phyloP scores from a whole-genome alignment of 768 basidiomycete species.

The Termitomyces sp. region DNA sequence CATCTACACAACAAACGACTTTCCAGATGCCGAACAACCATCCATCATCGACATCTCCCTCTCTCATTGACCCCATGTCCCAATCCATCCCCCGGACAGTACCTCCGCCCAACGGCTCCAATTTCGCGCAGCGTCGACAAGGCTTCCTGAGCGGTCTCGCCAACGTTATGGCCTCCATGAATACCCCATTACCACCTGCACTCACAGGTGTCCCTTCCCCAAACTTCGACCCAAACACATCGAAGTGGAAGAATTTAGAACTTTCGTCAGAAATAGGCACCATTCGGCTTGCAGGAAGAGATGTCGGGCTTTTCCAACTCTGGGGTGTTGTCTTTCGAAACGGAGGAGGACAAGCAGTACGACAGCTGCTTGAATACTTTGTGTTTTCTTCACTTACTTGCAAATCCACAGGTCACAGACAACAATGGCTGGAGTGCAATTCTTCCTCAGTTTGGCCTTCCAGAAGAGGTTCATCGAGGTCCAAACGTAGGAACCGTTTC shows the following conservation, averaged over 20 bases:
- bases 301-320: slow-evolving; percentile 71
- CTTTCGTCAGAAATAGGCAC: slow-evolving; percentile 55
- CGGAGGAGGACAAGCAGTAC: slow-evolving; percentile 61
- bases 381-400: slow-evolving; percentile 11
- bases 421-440: slow-evolving; percentile 54
- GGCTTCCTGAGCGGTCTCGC: slow-evolving; percentile 58
- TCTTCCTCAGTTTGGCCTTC: slow-evolving; percentile 52
- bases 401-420: slow-evolving; percentile 33
- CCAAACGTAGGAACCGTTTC: slow-evolving; percentile 41
- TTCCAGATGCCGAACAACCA: slow-evolving; percentile 42
- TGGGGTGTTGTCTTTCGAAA: slow-evolving; percentile 55
- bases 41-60: slow-evolving; percentile 30
- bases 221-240: slow-evolving; percentile 55
- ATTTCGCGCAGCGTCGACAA: slow-evolving; percentile 50
- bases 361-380: slow-evolving; percentile 16
- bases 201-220: slow-evolving; percentile 57
- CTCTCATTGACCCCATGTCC: slow-evolving; percentile 42
- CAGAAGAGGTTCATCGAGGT: slow-evolving; percentile 45
- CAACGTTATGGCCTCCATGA: slow-evolving; percentile 48
- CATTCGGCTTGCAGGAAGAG: slow-evolving; percentile 66
- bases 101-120: slow-evolving; percentile 19
- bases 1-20: slow-evolving; percentile 32
- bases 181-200: slow-evolving; percentile 67
- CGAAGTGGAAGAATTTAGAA: slow-evolving; percentile 65
- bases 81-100: slow-evolving; percentile 32